These are phyloP conservation scores for Helianthus tuberosus DNA, from an alignment of 129 eudicot genomes.

Conservation along the genomic window DNA sequence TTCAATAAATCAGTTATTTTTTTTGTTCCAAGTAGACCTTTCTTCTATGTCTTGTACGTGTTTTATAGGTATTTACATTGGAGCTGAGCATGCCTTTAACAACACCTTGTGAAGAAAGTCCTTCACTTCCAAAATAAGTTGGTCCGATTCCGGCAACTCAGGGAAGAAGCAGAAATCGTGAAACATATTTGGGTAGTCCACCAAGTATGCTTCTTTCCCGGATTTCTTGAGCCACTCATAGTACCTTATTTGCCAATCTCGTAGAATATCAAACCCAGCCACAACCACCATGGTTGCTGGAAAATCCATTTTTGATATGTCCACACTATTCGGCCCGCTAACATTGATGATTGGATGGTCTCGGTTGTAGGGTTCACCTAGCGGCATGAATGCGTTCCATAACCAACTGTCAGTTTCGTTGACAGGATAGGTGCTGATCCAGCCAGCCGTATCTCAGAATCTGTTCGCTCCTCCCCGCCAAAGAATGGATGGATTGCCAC, in stretches of 20 bases:
- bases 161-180: conserved; percentile 28
- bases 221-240: conserved; percentile 34
- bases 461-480: conserved; percentile 42
- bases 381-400: conserved; percentile 41
- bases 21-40: no score
- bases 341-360: conserved; percentile 36
- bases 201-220: conserved; percentile 21
- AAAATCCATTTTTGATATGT: conserved; percentile 25
- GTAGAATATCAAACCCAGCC: conserved; percentile 18
- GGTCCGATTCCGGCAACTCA: conserved; percentile 31
- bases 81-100: no score
- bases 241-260: conserved; percentile 33
- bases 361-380: conserved; percentile 18
- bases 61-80: no score
- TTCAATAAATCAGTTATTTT: no score
- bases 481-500: conserved; percentile 40
- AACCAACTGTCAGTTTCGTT: conserved; percentile 18
- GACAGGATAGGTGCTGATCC: conserved; percentile 22
- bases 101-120: conserved; percentile 19
- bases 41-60: no score
- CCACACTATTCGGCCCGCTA: conserved; percentile 31
- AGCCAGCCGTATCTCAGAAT: conserved; percentile 4
- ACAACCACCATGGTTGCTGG: conserved; percentile 33
- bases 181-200: conserved; percentile 34
- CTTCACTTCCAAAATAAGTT: conserved; percentile 11